Evolutionary conservation across 1,139 yeast species (phyloP).

Genomic region (Yamadazyma mexicana): DNA sequence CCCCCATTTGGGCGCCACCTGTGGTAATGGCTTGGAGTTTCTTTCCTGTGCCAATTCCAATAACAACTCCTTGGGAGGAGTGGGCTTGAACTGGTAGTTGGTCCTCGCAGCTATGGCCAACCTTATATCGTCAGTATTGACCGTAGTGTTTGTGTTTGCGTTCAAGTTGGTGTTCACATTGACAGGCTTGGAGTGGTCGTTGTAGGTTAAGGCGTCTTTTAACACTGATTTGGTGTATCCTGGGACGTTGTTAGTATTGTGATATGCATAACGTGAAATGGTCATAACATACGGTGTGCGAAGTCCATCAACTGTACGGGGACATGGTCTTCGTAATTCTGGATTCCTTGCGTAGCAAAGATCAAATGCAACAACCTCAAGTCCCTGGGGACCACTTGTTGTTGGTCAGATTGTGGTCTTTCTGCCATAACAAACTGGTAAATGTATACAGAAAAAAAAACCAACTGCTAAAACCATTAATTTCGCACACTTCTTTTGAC

Average conservation of each 20-base stretch:
- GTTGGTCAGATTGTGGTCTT: constrained; percentile 6
- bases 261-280: background rate
- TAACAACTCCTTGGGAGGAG: constrained; percentile 89
- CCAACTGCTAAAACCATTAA: too few species aligned
- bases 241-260: constrained; percentile 27
- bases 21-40: constrained; percentile 86
- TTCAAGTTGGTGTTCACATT: constrained; percentile 33
- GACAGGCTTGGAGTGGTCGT: constrained; percentile 68
- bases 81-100: constrained; percentile 92
- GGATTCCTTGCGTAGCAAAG: constrained; percentile 91
- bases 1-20: constrained; percentile 91
- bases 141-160: constrained; percentile 43
- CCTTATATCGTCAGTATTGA: constrained; percentile 86
- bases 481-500: background rate
- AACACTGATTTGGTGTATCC: constrained; percentile 78
- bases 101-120: constrained; percentile 92
- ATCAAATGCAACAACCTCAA: constrained; percentile 86
- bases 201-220: constrained; percentile 85
- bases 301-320: constrained; percentile 95
- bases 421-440: too few species aligned
- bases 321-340: constrained; percentile 90
- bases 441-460: too few species aligned
- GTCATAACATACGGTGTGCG: constrained; percentile 54
- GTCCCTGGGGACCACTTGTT: constrained; percentile 65
- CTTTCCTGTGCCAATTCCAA: constrained; percentile 91